Conservation (phyloP, 805 yeast species). For the Cephaloascus albidus region DNA sequence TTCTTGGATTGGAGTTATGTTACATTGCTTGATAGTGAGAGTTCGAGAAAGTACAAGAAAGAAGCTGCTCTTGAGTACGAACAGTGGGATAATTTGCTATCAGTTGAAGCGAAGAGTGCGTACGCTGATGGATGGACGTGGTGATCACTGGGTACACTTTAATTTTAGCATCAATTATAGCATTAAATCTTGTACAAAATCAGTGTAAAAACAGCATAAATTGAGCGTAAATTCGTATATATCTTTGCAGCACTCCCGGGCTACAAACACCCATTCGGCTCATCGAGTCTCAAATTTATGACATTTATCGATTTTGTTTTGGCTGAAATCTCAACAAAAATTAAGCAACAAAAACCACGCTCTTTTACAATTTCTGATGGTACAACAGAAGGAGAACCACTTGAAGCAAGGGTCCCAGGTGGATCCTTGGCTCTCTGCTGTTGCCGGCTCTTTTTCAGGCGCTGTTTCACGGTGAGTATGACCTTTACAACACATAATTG, state of each 20-base stretch:
- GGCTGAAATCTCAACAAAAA: too few relatives aligned
- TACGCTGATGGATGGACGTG: constrained; percentile 19
- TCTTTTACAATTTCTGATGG: too few relatives aligned
- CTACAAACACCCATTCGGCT: too few relatives aligned
- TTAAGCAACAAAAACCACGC: too few relatives aligned
- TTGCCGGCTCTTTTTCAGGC: constrained; percentile 39
- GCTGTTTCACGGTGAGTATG: constrained; percentile 21
- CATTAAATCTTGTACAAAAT: too few relatives aligned
- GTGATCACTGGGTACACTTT: too few relatives aligned
- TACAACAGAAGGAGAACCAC: constrained; percentile 21
- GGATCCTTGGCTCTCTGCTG: constrained; percentile 24
- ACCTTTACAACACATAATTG: background rate
- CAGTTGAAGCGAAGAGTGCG: constrained; percentile 5
- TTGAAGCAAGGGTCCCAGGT: constrained; percentile 32
- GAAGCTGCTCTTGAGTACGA: constrained; percentile 78
- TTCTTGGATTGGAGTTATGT: constrained; percentile 86
- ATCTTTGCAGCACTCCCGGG: too few relatives aligned
- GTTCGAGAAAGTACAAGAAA: constrained; percentile 53
- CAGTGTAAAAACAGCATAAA: too few relatives aligned
- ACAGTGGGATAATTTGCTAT: constrained; percentile 25
- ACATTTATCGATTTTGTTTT: too few relatives aligned
- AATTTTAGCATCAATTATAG: too few relatives aligned
- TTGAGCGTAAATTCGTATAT: too few relatives aligned
- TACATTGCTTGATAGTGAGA: constrained; percentile 54
- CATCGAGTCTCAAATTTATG: too few relatives aligned